Base-by-base conservation (phyloP, 306 rosid genomes). In the Hippophae tibetana region DNA sequence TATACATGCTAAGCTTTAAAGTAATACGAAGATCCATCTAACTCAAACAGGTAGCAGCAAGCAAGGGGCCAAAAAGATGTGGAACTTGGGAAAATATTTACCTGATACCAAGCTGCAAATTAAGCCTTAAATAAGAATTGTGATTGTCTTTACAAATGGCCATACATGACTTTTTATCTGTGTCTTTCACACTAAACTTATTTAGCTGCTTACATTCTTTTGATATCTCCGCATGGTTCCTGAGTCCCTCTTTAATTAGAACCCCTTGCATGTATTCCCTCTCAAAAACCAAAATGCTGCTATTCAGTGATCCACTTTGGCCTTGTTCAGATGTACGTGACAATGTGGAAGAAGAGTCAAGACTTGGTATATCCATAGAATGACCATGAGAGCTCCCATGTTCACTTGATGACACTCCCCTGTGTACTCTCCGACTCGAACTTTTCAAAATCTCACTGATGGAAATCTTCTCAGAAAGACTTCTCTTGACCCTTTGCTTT, bases 191-290 rank as follows among this genome's bases (percentile, higher is more conserved):
- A 43, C 52, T 65, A 69, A 81, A 61, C 51, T 71, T 78, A 74
- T 74, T 84, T 41, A 42, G 79, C 62, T 69, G 71, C 68, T 77
- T 84, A 57, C 68, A 69, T 69, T 78, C 75, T 49, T 46, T 60
- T 31, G 76, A 42, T 46, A 62, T 57, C 66, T 72, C 95, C 6
- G 81, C 61, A 63, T 48, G 62, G 40, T 68, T 72, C 68, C 74
- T 74, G 25, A 55, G 14, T 78, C 75, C 82, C 82, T 92, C 99
- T 73, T 71, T 76, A 13, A 75, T 86, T 49, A 92, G 69, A 66
- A 92, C 96, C 72, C 97, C 99, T 74, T 88, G 99, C 85, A 88
- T 69, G 64, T 92, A 92, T 69, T 92, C 99, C 78, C 95, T 79
- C 70, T 83, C 99, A 8, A 71, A 84, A 59, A 80, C 82, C 31